A percentile compares a stretch with the other conserved stretches of the same genome.
These are phyloP conservation scores for Rutstroemia sp. DNA, from an alignment of 2,329 filamentous ascomycete genomes.

Conservation along the genomic window DNA sequence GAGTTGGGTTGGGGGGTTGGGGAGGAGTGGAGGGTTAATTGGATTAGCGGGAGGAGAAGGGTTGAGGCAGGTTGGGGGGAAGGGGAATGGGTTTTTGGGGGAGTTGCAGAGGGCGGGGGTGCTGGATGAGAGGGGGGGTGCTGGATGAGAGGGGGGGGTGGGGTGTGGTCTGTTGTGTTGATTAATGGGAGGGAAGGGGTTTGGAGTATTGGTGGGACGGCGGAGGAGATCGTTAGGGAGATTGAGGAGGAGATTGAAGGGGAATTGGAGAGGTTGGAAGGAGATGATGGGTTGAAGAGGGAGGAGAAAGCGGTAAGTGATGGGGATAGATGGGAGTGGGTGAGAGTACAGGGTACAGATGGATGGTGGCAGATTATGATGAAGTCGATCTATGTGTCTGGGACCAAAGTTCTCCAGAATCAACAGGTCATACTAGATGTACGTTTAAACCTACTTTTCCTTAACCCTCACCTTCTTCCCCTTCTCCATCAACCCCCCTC, in stretches of 20 bases:
- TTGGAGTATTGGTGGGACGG: conserved; percentile 18
- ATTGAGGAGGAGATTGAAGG: conserved; percentile 6
- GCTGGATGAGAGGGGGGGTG: conserved; percentile 6
- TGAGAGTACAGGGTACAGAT: conserved; percentile 19
- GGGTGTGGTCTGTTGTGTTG: conserved; percentile 19
- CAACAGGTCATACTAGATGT: conserved; percentile 20
- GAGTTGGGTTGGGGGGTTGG: conserved; percentile 14
- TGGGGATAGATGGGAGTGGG: conserved; percentile 17
- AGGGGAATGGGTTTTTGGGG: conserved; percentile 6
- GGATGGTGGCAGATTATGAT: conserved; percentile 21
- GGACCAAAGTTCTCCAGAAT: conserved; percentile 13
- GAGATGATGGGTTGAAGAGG: conserved; percentile 1
- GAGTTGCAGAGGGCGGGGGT: conserved; percentile 15
- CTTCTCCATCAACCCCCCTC: no score
- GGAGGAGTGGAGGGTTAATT: not conserved
- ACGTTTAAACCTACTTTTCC: not conserved
- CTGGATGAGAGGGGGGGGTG: conserved; percentile 7
- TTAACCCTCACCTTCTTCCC: not conserved
- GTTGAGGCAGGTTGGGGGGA: not conserved
- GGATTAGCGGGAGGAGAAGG: conserved; percentile 15
- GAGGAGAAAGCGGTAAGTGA: not conserved
- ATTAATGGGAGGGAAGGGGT: conserved; percentile 18
- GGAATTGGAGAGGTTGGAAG: not conserved
- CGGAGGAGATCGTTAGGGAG: conserved; percentile 4
- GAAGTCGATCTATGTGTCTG: conserved; percentile 18